Evolutionary conservation across 495 filamentous ascomycete species (phyloP).

Genomic region (Xylaria curta): DNA sequence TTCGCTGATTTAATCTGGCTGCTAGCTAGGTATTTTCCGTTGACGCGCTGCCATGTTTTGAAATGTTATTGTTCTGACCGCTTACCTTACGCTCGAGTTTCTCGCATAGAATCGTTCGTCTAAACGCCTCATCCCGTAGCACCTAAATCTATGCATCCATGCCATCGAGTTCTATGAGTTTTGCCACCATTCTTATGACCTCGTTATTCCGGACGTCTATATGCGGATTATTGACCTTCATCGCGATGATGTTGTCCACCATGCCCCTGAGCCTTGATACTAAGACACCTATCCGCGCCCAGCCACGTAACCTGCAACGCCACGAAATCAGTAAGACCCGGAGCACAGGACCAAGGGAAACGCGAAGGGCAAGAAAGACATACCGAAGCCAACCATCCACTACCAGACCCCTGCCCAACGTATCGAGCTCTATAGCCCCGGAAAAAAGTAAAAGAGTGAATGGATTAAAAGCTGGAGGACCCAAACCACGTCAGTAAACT

Average conservation of each 20-base stretch:
- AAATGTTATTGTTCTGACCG: too few relatives aligned
- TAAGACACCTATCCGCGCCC: slow-evolving; percentile 93
- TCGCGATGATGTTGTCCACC: slow-evolving; percentile 81
- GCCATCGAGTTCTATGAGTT: slow-evolving; percentile 86
- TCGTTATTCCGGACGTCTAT: slow-evolving; percentile 64
- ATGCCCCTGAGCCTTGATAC: slow-evolving; percentile 82
- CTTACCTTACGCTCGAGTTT: too few relatives aligned
- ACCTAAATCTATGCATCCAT: slow-evolving; percentile 62
- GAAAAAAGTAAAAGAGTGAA: slow-evolving; percentile 92
- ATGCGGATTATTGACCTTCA: slow-evolving; percentile 77
- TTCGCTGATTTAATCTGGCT: too few relatives aligned
- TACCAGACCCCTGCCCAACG: slow-evolving; percentile 82
- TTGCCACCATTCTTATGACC: slow-evolving; percentile 76
- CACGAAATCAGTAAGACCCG: slow-evolving; percentile 4
- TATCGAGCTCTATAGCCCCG: slow-evolving; percentile 83
- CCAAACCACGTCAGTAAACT: slow-evolving; percentile 18
- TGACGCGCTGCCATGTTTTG: too few relatives aligned
- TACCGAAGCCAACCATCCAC: slow-evolving; percentile 90
- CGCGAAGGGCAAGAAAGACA: slow-evolving; percentile 6
- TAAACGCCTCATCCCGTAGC: background rate
- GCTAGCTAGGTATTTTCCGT: too few relatives aligned
- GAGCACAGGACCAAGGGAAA: background rate
- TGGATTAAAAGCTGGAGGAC: slow-evolving; percentile 76
- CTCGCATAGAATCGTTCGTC: background rate
- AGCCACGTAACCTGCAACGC: slow-evolving; percentile 69